These are phyloP conservation scores for Apiotrichum veenhuisii DNA, from an alignment of 1,284 basidiomycete species.

Conservation along the genomic window DNA sequence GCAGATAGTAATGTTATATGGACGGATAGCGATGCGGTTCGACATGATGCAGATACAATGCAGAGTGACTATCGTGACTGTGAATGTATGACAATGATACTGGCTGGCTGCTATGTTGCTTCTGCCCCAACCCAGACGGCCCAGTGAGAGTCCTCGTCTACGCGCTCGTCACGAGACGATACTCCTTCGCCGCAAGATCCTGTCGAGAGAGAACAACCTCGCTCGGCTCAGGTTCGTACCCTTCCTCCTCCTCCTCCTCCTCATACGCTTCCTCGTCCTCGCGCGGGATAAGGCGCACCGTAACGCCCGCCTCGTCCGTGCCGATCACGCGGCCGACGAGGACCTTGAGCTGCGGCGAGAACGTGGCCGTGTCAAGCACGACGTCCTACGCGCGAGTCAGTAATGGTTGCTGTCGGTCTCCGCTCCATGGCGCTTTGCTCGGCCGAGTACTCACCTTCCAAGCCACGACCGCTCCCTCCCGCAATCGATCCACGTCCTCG, in stretches of 20 bases:
- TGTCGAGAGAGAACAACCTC: background rate
- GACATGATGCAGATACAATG: background rate
- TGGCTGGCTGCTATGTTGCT: too few relatives aligned
- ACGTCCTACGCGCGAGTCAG: constrained; percentile 27
- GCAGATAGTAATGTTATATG: background rate
- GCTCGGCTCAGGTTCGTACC: background rate
- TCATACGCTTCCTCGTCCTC: constrained; percentile 6
- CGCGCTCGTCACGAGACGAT: background rate
- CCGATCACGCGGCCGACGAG: constrained; percentile 22
- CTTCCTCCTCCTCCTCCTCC: background rate
- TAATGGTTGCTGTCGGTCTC: too few relatives aligned
- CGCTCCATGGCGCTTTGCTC: too few relatives aligned
- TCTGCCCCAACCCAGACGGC: too few relatives aligned
- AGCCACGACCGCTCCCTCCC: constrained; percentile 21
- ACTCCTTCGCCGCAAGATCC: background rate
- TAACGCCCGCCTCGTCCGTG: background rate
- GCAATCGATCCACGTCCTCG: background rate
- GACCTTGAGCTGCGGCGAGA: constrained; percentile 34
- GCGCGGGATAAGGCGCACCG: background rate
- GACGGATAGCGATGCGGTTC: background rate
- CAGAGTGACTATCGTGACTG: background rate
- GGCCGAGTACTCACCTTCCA: constrained; percentile 42
- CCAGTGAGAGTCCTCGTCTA: too few relatives aligned
- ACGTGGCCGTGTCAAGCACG: constrained; percentile 33
- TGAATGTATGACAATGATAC: background rate